Evolutionary conservation across 768 basidiomycete genomes (phyloP), one percentile per base, ranked within the genome.

Genomic region (Mycena amicta): DNA sequence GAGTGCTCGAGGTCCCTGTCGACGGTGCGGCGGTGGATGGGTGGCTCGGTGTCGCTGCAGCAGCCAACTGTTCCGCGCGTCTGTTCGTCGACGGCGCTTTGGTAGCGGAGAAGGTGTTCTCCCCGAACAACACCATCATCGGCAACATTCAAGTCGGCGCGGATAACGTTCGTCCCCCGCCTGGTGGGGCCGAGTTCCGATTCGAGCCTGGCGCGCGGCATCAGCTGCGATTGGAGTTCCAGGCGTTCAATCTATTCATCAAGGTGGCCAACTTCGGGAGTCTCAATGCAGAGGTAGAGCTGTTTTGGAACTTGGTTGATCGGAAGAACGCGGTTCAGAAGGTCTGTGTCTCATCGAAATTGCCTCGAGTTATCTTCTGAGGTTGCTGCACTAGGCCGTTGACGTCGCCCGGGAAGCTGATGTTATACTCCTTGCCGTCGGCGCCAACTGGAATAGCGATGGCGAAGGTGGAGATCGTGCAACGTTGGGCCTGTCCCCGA

Each of bases 391-490:
- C 2, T 20, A 69, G 68, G 68, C 68, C 11, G 59, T 66, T n/a
- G 63, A 67, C 20, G 56, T 69, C 13, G 66, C 68, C 4, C 61
- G 61, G 33, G 62, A 60, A 4, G 63, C 68, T 2, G 68, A 69
- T 41, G 30, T 67, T 12, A 63, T 69, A 29, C 50, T 69, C 5
- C 50, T 69, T 15, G 68, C 68, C 13, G 66, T 69, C 13, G 68
- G 68, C 4, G 68, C 68, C 3, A 66, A 66, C 46, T 69, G 68
- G 68, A 69, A 69, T 39, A 67, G 66, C 41, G 68, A 69, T 45
- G 68, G 65, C 1, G 68, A 69, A n/a, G 65, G 60, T 50, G 68
- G 65, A 1, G 68, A 69, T 52, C 56, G 68, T 1, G 66, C 63
- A 6, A 67, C 68, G 15, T 50, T 69, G 16, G 68, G 68, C 6